phyloP scores from a whole-genome alignment of 306 rosid genomes.

The Rosa multiflora region DNA sequence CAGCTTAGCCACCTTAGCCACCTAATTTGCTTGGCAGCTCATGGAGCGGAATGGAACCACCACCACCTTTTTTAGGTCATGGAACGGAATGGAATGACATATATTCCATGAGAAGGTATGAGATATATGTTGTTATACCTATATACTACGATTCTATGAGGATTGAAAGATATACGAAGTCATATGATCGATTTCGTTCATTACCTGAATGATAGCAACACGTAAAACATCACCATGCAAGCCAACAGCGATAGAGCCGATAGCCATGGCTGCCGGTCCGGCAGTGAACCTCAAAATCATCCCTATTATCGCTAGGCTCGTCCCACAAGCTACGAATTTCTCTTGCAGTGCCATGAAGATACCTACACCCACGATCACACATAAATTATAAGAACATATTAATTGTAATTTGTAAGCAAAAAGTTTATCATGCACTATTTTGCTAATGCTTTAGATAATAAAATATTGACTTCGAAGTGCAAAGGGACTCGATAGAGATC shows the following conservation, averaged over 20 bases:
- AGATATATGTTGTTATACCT: background rate
- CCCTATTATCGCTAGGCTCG: slow-evolving; percentile 47
- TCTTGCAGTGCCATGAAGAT: slow-evolving; percentile 93
- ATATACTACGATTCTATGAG: background rate
- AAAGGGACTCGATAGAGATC: background rate
- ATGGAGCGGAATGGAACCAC: background rate
- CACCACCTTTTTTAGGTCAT: background rate
- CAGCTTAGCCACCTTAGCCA: background rate
- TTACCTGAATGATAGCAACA: slow-evolving; percentile 83
- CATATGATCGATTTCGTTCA: background rate
- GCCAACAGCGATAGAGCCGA: slow-evolving; percentile 69
- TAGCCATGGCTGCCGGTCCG: slow-evolving; percentile 93
- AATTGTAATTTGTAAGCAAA: background rate
- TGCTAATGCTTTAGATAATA: background rate
- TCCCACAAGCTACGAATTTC: slow-evolving; percentile 71
- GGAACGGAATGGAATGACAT: background rate
- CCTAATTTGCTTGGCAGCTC: slow-evolving; percentile 1
- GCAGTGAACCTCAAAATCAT: slow-evolving; percentile 86
- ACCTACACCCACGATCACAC: slow-evolving; percentile 42
- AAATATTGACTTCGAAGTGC: background rate
- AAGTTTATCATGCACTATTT: background rate
- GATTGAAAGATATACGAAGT: background rate
- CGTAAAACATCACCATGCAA: slow-evolving; percentile 80
- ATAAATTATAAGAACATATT: background rate
- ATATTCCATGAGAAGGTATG: background rate